Evolutionary conservation across 2,329 filamentous ascomycete species (phyloP).

Genomic region (Colletotrichum camelliae): DNA sequence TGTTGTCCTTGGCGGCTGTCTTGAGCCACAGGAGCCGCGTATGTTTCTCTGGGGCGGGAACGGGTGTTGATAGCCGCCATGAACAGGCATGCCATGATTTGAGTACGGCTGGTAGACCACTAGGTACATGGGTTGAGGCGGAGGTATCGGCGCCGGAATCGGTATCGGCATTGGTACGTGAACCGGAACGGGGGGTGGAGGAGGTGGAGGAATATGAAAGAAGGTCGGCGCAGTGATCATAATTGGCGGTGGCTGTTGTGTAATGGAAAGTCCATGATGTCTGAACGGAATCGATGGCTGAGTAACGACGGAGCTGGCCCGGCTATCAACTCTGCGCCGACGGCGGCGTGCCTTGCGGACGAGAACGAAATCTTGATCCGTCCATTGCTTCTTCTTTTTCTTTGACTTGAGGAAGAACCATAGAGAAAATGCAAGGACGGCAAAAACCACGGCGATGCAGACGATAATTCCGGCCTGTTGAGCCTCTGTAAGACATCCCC

Average conservation of each 20-base stretch:
- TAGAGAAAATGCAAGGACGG: conserved; percentile 33
- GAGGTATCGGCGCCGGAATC: neutral
- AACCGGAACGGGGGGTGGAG: conserved; percentile 4
- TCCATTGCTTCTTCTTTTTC: conserved; percentile 7
- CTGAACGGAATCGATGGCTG: conserved; percentile 7
- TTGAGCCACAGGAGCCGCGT: neutral
- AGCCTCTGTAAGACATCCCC: conserved; percentile 42
- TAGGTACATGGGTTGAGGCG: conserved; percentile 21
- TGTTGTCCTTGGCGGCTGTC: neutral
- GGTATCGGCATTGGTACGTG: neutral
- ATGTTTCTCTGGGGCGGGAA: neutral
- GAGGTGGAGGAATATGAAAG: neutral
- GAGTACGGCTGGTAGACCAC: conserved; percentile 20
- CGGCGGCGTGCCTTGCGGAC: conserved; percentile 6
- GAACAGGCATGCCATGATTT: neutral
- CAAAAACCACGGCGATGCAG: conserved; percentile 33
- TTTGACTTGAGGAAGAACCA: conserved; percentile 34
- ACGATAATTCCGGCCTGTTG: conserved; percentile 46
- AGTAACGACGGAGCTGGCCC: neutral
- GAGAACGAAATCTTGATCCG: conserved; percentile 4
- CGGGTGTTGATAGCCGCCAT: neutral
- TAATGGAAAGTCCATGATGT: neutral
- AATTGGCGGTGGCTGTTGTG: neutral
- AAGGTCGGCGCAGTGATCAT: neutral
- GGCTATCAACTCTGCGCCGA: neutral